Evolutionary conservation across 257 asterid species (phyloP), one percentile per base, ranked within the genome.

Genomic region (Anisodus tanguticus): DNA sequence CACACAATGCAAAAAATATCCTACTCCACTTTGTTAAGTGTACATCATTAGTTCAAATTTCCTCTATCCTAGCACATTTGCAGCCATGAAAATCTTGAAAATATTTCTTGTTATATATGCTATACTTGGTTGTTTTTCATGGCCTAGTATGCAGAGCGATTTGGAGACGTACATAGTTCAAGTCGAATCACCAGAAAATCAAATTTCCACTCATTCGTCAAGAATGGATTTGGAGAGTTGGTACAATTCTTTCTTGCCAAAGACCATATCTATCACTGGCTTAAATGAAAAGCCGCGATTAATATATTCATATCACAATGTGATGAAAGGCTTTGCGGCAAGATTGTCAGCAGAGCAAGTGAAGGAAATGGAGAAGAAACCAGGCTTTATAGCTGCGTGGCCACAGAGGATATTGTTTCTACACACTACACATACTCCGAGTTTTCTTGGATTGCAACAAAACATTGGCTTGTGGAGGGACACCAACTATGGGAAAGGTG

Each of bases 371-470:
- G 59, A 72, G 41, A 47, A 72, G 41, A 72, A 45, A 72, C n/a
- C n/a, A 0, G 80, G 59, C 3, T 72, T 72, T 47, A 17, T 45
- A 72, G 19, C 80, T 72, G 80, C 41, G 0, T 47, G n/a, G 39
- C 59, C 80, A n/a, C 59, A 47, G 19, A 72, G 41, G 39, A 45
- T 1, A 19, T 72, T 72, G 80, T 47, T 37, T 19, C 5, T 72
- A 35, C 59, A 72, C 19, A 72, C 80, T 47, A 72, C 80, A 0
- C 80, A 45, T 72, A n/a, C n/a, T 19, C 80, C 80, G 39, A 72
- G 59, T 72, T 72, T 72, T 45, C 80, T 72, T 72, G 80, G 59
- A 72, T 10, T 72, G 80, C 80, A 72, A 11, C 59, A 72, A 57
- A 72, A 72, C 6, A 2, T 72, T 19, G 80, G 80, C 3, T 2